phyloP scores from a whole-genome alignment of 805 yeast species.

The Helenozyma baotianmanensis region DNA sequence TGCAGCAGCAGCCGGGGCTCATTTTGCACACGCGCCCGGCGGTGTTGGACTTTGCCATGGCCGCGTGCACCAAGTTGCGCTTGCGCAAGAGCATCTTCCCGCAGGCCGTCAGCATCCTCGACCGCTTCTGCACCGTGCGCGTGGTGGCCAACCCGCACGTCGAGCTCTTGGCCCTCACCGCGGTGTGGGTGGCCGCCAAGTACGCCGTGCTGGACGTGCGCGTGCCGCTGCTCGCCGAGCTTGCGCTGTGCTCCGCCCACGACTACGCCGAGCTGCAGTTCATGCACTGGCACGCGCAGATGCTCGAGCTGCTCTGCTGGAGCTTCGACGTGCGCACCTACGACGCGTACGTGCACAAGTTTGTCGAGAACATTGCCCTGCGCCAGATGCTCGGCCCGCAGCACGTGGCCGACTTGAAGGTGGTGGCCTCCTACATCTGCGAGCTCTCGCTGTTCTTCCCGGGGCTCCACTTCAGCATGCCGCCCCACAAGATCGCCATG shows the following conservation, averaged over 20 bases:
- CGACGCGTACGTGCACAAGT: slow-evolving; percentile 59
- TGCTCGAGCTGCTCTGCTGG: slow-evolving; percentile 63
- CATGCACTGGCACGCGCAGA: slow-evolving; percentile 64
- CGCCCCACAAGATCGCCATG: too few species aligned
- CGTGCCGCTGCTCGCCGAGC: slow-evolving; percentile 49
- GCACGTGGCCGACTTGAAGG: too few species aligned
- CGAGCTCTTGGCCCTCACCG: slow-evolving; percentile 40
- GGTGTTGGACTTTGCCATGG: slow-evolving; percentile 41
- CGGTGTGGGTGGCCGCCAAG: slow-evolving; percentile 42
- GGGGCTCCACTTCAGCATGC: too few species aligned
- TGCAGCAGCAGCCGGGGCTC: slow-evolving; percentile 45
- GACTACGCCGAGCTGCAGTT: slow-evolving; percentile 54
- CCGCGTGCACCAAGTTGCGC: slow-evolving; percentile 37
- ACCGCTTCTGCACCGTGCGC: slow-evolving; percentile 39
- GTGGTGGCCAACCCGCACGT: slow-evolving; percentile 44
- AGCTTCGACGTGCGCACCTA: slow-evolving; percentile 55
- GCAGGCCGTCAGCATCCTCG: slow-evolving; percentile 41
- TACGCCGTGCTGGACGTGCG: slow-evolving; percentile 53
- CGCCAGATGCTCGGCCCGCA: slow-evolving; percentile 19
- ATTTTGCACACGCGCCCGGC: slow-evolving; percentile 41
- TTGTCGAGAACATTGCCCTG: slow-evolving; percentile 34
- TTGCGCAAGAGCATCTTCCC: slow-evolving; percentile 40
- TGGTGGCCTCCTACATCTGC: slow-evolving; percentile 29
- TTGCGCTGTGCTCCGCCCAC: slow-evolving; percentile 54
- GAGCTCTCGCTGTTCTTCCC: too few species aligned